Percentiles rank a stretch among this genome's conserved stretches.
Conservation (phyloP, 2,329 filamentous ascomycete species). For the Zymoseptoria pseudotritici region DNA sequence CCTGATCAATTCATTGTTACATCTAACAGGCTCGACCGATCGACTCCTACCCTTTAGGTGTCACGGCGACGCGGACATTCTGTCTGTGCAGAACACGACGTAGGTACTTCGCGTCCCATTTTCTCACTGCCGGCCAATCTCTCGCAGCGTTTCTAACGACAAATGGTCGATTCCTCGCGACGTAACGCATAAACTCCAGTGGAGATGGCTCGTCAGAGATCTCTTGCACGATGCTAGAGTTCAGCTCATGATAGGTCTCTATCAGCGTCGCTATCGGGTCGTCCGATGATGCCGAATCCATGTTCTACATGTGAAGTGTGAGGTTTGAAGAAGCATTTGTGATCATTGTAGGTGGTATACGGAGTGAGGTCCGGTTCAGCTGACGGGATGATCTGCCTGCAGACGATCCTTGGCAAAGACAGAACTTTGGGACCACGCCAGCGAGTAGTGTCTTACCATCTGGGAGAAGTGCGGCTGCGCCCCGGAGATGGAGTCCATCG, state of each 20-base stretch:
- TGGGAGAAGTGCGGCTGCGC: too few species aligned
- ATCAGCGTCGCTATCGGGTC: slow-evolving; percentile 41
- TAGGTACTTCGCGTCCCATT: slow-evolving; percentile 59
- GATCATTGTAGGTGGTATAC: neutral
- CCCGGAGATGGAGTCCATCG: too few species aligned
- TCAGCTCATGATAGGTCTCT: slow-evolving; percentile 66
- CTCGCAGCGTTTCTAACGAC: slow-evolving; percentile 54
- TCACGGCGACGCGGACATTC: slow-evolving; percentile 67
- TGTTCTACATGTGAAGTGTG: neutral
- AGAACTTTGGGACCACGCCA: too few species aligned
- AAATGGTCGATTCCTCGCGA: slow-evolving; percentile 67
- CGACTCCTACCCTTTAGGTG: slow-evolving; percentile 56
- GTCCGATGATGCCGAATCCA: neutral
- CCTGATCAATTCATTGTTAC: slow-evolving; percentile 16
- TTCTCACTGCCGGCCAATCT: slow-evolving; percentile 54
- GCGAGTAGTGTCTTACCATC: too few species aligned
- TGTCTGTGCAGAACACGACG: slow-evolving; percentile 47
- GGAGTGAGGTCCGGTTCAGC: neutral
- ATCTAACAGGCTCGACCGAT: neutral
- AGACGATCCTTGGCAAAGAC: too few species aligned
- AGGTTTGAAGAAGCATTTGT: neutral
- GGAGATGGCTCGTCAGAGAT: slow-evolving; percentile 59
- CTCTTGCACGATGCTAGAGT: slow-evolving; percentile 53
- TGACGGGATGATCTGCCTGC: neutral
- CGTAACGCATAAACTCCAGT: slow-evolving; percentile 72